phyloP scores from a whole-genome alignment of 148 eudicot species.

The Rhododendron simsii region DNA sequence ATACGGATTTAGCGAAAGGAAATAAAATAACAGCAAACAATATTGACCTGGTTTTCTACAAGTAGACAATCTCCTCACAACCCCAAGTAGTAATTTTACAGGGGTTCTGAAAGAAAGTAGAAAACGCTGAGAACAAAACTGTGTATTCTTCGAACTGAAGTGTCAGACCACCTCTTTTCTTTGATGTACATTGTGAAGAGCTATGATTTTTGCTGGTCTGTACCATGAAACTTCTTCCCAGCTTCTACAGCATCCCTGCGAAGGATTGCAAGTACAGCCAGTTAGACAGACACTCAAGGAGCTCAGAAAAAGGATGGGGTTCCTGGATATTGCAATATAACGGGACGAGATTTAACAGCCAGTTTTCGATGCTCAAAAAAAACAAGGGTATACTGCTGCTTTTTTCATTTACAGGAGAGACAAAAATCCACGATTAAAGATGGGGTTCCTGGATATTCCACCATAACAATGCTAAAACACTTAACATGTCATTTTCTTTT shows the following conservation, averaged over 20 bases:
- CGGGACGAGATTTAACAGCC: not conserved
- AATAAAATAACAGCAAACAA: too few species aligned
- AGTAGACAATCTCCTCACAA: not conserved
- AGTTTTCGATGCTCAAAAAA: not conserved
- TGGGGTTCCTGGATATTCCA: not conserved
- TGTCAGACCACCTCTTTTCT: not conserved
- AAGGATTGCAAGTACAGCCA: not conserved
- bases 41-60: not conserved
- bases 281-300: not conserved
- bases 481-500: not conserved
- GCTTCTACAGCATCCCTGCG: slow-evolving; percentile 94
- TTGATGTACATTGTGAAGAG: not conserved
- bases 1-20: not conserved
- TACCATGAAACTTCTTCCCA: slow-evolving; percentile 67
- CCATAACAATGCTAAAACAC: not conserved
- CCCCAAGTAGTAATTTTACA: not conserved
- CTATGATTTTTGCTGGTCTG: slow-evolving; percentile 36
- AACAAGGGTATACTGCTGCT: not conserved
- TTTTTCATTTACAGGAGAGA: not conserved
- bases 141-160: not conserved
- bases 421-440: not conserved
- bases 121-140: not conserved
- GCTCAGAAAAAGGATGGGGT: not conserved
- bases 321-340: not conserved
- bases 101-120: not conserved